Conservation (phyloP, 805 yeast genomes). For the Candida nonsorbophila region DNA sequence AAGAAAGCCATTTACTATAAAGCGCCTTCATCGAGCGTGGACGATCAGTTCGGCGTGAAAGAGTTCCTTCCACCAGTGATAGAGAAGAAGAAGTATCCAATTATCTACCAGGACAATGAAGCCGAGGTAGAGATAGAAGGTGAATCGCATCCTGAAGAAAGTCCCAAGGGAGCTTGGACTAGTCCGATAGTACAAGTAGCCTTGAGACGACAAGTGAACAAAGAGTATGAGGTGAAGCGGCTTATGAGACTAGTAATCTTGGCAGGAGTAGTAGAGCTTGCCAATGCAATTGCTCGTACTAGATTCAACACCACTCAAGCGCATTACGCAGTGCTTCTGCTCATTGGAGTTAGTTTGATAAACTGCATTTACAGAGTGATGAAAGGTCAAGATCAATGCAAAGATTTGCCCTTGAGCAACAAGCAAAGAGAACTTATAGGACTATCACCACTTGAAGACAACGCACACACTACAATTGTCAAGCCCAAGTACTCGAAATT, state of each 20-base stretch:
- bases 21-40: slow-evolving; percentile 22
- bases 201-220: slow-evolving; percentile 38
- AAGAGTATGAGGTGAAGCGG: slow-evolving; percentile 27
- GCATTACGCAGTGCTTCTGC: neutral
- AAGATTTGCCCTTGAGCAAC: slow-evolving; percentile 44
- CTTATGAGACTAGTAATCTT: slow-evolving; percentile 21
- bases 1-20: slow-evolving; percentile 23
- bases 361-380: slow-evolving; percentile 21
- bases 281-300: slow-evolving; percentile 5
- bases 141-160: slow-evolving; percentile 10
- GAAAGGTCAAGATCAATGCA: slow-evolving; percentile 44
- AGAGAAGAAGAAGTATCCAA: slow-evolving; percentile 1
- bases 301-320: no score
- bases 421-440: slow-evolving; percentile 45
- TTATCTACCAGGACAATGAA: slow-evolving; percentile 1
- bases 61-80: slow-evolving; percentile 14
- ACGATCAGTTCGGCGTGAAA: slow-evolving; percentile 20
- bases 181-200: slow-evolving; percentile 43
- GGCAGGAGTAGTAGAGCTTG: slow-evolving; percentile 14
- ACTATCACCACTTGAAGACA: slow-evolving; percentile 14
- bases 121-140: slow-evolving; percentile 1
- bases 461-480: no score
- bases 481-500: no score
- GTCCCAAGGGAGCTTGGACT: slow-evolving; percentile 28
- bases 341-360: slow-evolving; percentile 4